These are phyloP conservation scores for Sideroxylon spinosum DNA, from an alignment of 179 eudicot genomes.

Conservation along the genomic window DNA sequence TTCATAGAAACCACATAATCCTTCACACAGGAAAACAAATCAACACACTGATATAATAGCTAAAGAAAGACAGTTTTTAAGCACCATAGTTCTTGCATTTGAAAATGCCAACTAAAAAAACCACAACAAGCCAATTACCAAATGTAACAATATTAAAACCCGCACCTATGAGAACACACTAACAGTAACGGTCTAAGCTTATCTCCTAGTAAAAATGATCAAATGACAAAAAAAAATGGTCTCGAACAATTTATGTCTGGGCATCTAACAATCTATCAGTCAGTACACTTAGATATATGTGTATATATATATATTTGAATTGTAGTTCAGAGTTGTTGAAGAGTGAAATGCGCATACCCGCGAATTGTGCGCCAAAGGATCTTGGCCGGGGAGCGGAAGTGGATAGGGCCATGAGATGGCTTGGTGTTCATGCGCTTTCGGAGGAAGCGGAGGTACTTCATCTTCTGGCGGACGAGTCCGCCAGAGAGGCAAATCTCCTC, in stretches of 20 bases:
- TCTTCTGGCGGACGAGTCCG: conserved; percentile 72
- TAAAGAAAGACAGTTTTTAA: background rate
- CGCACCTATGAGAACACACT: background rate
- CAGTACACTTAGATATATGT: background rate
- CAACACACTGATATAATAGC: background rate
- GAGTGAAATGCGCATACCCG: conserved; percentile 34
- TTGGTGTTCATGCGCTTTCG: conserved; percentile 78
- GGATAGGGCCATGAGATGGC: conserved; percentile 81
- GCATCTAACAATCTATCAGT: too few relatives aligned
- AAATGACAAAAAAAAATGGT: background rate
- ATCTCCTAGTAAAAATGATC: background rate
- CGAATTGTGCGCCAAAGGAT: conserved; percentile 76
- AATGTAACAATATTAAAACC: background rate
- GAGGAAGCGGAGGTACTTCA: conserved; percentile 66
- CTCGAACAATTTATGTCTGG: too few relatives aligned
- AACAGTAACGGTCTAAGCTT: background rate
- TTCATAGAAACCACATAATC: background rate
- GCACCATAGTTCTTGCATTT: background rate
- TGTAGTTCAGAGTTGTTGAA: background rate
- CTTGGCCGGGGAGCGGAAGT: conserved; percentile 70
- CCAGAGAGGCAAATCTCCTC: conserved; percentile 84
- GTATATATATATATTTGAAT: background rate
- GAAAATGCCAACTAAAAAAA: too few relatives aligned
- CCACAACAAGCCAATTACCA: background rate
- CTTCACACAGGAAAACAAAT: background rate